Base-by-base conservation (phyloP, 1,284 basidiomycete species). In the Wolfiporia cocos region DNA sequence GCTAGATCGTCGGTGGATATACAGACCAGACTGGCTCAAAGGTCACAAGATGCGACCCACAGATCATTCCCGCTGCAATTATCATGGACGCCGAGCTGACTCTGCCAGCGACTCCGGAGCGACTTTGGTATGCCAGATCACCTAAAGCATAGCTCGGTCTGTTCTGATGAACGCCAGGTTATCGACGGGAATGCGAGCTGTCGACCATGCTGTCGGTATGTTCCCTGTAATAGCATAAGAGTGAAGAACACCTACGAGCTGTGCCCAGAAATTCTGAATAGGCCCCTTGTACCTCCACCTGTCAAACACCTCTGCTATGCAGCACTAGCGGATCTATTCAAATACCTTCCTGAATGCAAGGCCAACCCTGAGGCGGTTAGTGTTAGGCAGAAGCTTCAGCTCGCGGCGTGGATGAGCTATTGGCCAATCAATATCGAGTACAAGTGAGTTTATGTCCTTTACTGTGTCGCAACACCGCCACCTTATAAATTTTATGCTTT, bases 81-180 rank as follows among this genome's bases (percentile, higher is more conserved):
- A 84, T 91, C 48, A 72, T 89, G 35, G 88, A 92, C 56, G 84
- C 84, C 10, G 76, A 87, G 55, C 65, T 91, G 23, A 85, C 86
- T 0, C 61, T 87, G 19, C n/a, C n/a, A n/a, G 59, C 71, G 2
- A 91, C 88, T 0, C 89, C 88, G 2, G 79, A 85, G 48, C 69
- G 77, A 19, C 70, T 91, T 28, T 91, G 87, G 83, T 83, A 50
- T 14, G 66, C 15, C 17, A 9, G 9, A 14, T 28, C 26, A 28
- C n/a, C n/a, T n/a, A n/a, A n/a, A n/a, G n/a, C n/a, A n/a, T n/a
- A n/a, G n/a, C n/a, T n/a, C n/a, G n/a, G n/a, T n/a, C n/a, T n/a
- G n/a, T n/a, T n/a, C n/a, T n/a, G n/a, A n/a, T n/a, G n/a, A n/a
- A 15, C 34, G 30, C 21, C 33, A 84, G 81, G 87, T 61, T 91